Conservation (phyloP, 257 asterid genomes). For the Nicotiana obtusifolia region DNA sequence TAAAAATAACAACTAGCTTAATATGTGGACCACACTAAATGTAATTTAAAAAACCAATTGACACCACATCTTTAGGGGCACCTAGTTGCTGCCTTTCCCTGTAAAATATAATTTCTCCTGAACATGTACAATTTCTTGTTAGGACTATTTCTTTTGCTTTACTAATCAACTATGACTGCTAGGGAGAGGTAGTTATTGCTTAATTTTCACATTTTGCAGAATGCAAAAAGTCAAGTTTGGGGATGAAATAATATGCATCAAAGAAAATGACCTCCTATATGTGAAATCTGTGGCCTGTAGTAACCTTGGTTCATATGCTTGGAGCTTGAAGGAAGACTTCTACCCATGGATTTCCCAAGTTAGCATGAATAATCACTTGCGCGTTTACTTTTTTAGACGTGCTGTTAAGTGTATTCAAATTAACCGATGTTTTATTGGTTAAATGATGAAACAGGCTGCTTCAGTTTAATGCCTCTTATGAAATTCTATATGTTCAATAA, state of each 20-base stretch:
- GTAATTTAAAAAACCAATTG: no score
- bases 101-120: no score
- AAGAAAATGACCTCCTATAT: background rate
- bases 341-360: background rate
- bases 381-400: background rate
- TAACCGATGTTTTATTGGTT: background rate
- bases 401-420: background rate
- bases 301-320: no score
- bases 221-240: background rate
- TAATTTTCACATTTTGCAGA: background rate
- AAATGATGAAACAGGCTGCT: slow-evolving; percentile 58
- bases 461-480: slow-evolving; percentile 80
- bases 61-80: no score
- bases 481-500: slow-evolving; percentile 80
- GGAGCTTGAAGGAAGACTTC: background rate
- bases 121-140: no score
- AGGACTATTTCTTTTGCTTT: no score
- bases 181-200: no score
- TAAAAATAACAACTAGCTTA: background rate
- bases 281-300: no score
- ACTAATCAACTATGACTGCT: no score
- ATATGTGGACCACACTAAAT: no score
- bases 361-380: background rate
- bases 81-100: no score
- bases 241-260: background rate